These are phyloP conservation scores for Daldinia caldariorum DNA, from an alignment of 495 filamentous ascomycete genomes.

Conservation along the genomic window DNA sequence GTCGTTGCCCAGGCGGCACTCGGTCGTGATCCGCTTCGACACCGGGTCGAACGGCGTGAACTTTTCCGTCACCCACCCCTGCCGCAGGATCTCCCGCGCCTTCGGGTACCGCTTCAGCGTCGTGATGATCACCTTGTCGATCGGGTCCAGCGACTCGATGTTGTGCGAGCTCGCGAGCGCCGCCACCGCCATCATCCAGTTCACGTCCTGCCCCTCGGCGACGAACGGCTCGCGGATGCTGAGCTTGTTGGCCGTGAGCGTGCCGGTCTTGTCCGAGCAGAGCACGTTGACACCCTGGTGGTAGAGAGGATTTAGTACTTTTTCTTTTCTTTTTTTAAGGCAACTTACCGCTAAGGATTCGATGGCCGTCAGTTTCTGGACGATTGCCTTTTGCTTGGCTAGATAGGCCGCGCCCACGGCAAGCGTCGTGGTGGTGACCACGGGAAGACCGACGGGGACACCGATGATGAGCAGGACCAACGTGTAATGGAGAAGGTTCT, in stretches of 20 bases:
- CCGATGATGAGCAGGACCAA: conserved; percentile 88
- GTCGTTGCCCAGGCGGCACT: conserved; percentile 76
- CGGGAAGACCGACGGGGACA: conserved; percentile 94
- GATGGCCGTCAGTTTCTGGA: conserved; percentile 94
- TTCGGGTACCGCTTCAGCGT: conserved; percentile 78
- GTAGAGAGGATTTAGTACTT: conserved; percentile 10
- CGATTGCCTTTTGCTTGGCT: conserved; percentile 93
- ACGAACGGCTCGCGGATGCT: conserved; percentile 86
- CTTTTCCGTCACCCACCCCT: conserved; percentile 75
- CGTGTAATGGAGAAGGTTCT: conserved; percentile 80
- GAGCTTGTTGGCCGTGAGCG: conserved; percentile 89
- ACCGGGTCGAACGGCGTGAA: conserved; percentile 93
- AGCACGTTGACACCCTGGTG: conserved; percentile 86
- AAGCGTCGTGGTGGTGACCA: conserved; percentile 95
- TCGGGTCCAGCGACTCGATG: conserved; percentile 90
- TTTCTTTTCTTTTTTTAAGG: background rate
- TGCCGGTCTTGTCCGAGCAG: conserved; percentile 97
- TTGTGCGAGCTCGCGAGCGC: conserved; percentile 90
- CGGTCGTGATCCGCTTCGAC: conserved; percentile 88
- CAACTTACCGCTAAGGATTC: conserved; percentile 78
- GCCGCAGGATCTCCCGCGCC: conserved; percentile 74
- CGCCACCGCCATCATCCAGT: conserved; percentile 89
- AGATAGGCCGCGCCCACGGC: conserved; percentile 93
- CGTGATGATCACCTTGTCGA: conserved; percentile 92
- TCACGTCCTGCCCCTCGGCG: conserved; percentile 76